Conservation (phyloP, 306 rosid genomes). For the Fragaria vesca region DNA sequence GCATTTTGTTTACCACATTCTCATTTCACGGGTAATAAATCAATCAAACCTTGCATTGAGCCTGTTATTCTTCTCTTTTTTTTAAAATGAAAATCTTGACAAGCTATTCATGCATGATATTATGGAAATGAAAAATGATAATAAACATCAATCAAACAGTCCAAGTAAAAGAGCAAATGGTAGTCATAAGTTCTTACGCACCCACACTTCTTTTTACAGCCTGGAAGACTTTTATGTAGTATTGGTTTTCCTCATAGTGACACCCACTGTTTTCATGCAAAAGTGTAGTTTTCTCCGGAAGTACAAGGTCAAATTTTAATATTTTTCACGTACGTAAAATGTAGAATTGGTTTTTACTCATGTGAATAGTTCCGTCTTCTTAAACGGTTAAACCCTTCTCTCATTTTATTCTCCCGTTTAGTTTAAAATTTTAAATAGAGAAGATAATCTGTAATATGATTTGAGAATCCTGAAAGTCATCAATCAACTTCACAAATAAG, state of each 20-base stretch:
- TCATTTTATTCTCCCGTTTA: neutral
- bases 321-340: neutral
- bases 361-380: neutral
- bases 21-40: neutral
- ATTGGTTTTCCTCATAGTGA: neutral
- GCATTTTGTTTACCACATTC: neutral
- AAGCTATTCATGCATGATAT: neutral
- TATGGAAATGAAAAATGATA: neutral
- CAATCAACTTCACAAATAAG: conserved; percentile 14
- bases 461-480: conserved; percentile 1
- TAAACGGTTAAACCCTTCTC: neutral
- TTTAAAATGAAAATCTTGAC: neutral
- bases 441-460: neutral
- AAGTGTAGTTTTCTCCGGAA: neutral
- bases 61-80: neutral
- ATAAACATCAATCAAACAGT: neutral
- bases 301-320: neutral
- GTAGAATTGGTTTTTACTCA: neutral
- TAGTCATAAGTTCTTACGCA: neutral
- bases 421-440: neutral
- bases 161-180: neutral
- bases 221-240: neutral
- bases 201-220: neutral
- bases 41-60: neutral
- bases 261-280: neutral